phyloP scores from a whole-genome alignment of 768 basidiomycete species.

The Galerina marginata region DNA sequence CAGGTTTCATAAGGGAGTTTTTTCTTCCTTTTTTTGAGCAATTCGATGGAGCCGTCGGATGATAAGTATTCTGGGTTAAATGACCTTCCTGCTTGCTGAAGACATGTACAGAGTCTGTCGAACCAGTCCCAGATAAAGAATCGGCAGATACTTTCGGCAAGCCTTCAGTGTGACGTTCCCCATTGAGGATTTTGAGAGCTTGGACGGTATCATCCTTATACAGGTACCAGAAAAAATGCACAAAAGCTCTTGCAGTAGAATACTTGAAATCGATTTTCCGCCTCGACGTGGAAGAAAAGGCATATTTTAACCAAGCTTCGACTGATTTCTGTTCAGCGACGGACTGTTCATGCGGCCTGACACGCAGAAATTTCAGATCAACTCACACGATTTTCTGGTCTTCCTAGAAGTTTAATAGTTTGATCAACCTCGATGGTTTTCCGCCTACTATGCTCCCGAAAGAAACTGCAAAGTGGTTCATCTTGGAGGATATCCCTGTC shows the following conservation, averaged over 20 bases:
- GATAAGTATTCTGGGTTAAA: too few relatives aligned
- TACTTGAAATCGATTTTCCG: neutral
- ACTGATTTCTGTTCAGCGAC: slow-evolving; percentile 1
- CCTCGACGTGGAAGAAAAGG: neutral
- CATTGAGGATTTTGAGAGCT: neutral
- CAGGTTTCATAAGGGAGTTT: too few relatives aligned
- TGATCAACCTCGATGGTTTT: neutral
- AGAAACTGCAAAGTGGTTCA: slow-evolving; percentile 24
- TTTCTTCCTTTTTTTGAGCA: too few relatives aligned
- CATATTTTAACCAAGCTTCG: slow-evolving; percentile 3
- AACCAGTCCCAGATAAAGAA: too few relatives aligned
- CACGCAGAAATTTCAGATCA: neutral
- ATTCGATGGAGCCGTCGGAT: too few relatives aligned
- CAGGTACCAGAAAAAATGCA: neutral
- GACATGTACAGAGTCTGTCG: too few relatives aligned
- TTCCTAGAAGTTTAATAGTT: neutral
- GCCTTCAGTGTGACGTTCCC: neutral
- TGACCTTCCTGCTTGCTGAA: too few relatives aligned
- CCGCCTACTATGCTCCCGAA: neutral
- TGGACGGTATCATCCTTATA: neutral
- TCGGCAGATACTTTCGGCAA: neutral
- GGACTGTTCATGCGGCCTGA: neutral
- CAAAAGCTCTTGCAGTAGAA: neutral
- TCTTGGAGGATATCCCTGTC: slow-evolving; percentile 29
- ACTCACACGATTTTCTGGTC: slow-evolving; percentile 1